Conservation (phyloP, 441 rosid genomes). For the Theobroma grandiflorum region DNA sequence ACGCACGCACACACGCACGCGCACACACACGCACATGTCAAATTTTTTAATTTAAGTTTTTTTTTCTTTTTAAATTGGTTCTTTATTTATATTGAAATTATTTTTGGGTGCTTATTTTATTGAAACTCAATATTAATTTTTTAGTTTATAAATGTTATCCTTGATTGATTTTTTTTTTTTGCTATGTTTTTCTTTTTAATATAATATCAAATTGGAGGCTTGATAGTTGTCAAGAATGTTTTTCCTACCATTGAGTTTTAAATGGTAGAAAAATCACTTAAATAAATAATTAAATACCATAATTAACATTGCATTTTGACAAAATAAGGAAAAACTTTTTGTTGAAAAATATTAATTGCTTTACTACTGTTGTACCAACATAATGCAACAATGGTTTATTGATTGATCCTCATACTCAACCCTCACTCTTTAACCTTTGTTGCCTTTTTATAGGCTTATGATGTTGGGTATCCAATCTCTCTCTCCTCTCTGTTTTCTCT, state of each 20-base stretch:
- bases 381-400: background rate
- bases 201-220: no score
- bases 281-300: background rate
- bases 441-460: background rate
- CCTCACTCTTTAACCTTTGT: background rate
- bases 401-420: background rate
- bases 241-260: constrained; percentile 6
- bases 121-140: no score
- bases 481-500: background rate
- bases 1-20: no score
- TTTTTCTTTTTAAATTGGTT: background rate
- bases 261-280: constrained; percentile 8
- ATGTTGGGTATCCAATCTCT: background rate
- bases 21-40: no score
- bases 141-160: no score
- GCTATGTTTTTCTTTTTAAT: no score
- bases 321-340: background rate
- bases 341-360: background rate
- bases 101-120: no score
- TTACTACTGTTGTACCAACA: background rate
- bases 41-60: background rate
- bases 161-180: no score
- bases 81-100: background rate
- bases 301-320: background rate
- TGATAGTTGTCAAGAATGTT: no score